Conservation (phyloP, 768 basidiomycete genomes). For the Neoboletus subvelutipes region DNA sequence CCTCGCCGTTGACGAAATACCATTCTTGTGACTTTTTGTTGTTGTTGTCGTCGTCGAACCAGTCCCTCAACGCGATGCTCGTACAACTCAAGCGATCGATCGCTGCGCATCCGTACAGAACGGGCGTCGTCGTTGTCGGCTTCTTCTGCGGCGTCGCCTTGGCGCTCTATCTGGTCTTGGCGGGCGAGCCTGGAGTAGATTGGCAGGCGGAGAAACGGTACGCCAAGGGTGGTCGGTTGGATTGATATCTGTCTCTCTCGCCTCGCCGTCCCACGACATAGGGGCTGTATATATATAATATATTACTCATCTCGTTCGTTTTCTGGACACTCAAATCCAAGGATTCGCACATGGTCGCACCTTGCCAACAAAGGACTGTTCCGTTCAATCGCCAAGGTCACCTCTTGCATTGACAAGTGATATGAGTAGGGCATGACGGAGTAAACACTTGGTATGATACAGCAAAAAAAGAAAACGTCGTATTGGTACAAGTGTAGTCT, state of each 20-base stretch:
- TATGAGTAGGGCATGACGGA: background rate
- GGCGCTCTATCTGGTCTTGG: conserved; percentile 13
- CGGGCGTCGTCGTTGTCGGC: conserved; percentile 1
- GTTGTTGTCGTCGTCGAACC: too few species aligned
- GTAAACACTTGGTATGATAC: conserved; percentile 5
- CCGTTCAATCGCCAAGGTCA: too few species aligned
- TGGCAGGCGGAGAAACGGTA: conserved; percentile 17
- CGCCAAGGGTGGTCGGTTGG: conserved; percentile 22
- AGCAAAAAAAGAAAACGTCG: background rate
- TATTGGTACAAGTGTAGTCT: background rate
- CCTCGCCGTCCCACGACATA: too few species aligned
- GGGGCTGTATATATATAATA: too few species aligned
- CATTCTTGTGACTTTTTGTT: too few species aligned
- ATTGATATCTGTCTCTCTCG: conserved; percentile 13
- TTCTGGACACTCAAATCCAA: too few species aligned
- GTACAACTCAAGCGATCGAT: conserved; percentile 8
- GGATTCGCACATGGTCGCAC: too few species aligned
- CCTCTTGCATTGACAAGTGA: too few species aligned
- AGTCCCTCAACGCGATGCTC: conserved; percentile 22
- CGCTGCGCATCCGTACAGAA: conserved; percentile 23
- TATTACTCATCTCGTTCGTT: background rate
- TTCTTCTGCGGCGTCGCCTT: conserved; percentile 9
- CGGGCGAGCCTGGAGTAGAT: conserved; percentile 13
- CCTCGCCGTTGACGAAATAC: too few species aligned
- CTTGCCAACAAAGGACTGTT: too few species aligned